Percentiles rank a stretch among this genome's conserved stretches.
Conservation (phyloP, 2,329 filamentous ascomycete genomes). For the Neocucurbitaria cava region DNA sequence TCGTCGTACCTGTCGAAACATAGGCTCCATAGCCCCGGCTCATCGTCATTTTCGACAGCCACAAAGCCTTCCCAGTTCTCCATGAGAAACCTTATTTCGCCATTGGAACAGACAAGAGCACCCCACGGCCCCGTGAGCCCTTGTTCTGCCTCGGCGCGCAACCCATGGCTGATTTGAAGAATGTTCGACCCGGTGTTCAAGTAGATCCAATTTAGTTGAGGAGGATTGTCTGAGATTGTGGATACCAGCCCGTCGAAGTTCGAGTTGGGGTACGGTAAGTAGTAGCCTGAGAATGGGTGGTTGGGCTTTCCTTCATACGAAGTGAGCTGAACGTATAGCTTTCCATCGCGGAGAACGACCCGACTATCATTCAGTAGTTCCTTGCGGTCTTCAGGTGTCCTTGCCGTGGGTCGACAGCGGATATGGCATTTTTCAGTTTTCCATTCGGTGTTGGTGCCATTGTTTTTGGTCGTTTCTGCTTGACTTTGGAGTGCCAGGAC, state of each 20-base stretch:
- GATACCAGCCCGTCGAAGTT: conserved; percentile 55
- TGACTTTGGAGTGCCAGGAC: conserved; percentile 28
- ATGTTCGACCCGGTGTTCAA: conserved; percentile 63
- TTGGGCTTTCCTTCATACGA: conserved; percentile 20
- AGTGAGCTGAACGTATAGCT: conserved; percentile 27
- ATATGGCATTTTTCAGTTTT: conserved; percentile 31
- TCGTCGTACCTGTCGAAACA: conserved; percentile 56
- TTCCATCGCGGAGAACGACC: conserved; percentile 23
- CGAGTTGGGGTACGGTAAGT: conserved; percentile 56
- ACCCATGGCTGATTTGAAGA: conserved; percentile 50
- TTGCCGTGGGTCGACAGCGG: conserved; percentile 20
- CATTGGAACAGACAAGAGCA: conserved; percentile 76
- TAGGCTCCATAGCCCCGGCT: conserved; percentile 58
- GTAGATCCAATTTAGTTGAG: conserved; percentile 73
- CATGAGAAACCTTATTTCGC: conserved; percentile 62
- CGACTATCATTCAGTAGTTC: conserved; percentile 20
- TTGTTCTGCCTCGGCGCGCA: conserved; percentile 67
- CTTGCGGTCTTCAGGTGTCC: conserved; percentile 25
- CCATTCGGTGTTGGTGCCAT: conserved; percentile 21
- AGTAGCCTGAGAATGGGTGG: conserved; percentile 59
- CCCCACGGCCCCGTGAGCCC: conserved; percentile 50
- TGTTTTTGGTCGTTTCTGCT: conserved; percentile 22
- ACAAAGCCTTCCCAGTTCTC: conserved; percentile 64
- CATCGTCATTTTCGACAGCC: conserved; percentile 58
- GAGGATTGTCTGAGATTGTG: conserved; percentile 59